Conservation (phyloP, 2,329 filamentous ascomycete genomes). For the Gaeumannomyces sp. region DNA sequence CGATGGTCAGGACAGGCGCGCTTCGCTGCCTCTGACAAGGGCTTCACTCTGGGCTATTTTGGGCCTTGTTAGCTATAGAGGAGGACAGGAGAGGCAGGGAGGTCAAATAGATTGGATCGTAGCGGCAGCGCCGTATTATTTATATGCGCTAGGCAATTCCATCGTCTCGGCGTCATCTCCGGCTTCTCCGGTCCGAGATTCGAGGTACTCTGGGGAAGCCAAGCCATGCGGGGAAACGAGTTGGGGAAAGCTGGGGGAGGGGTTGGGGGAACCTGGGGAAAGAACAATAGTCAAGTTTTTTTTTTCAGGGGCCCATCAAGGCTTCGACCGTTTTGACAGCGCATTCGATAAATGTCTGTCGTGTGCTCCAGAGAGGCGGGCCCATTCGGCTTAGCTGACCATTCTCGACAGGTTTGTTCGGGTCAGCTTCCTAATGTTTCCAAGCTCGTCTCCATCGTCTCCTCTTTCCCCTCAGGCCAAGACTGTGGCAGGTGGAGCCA, state of each 20-base stretch:
- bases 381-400: background rate
- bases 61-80: background rate
- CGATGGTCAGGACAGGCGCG: too few species aligned
- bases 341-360: too few species aligned
- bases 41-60: too few species aligned
- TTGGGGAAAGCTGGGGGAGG: background rate
- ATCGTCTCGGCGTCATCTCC: background rate
- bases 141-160: background rate
- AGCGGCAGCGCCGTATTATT: background rate
- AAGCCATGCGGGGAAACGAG: background rate
- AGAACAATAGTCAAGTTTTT: background rate
- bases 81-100: background rate
- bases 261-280: background rate
- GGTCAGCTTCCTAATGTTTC: background rate
- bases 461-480: conserved; percentile 1
- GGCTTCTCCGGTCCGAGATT: background rate
- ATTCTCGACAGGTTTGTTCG: background rate
- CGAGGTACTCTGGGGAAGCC: background rate
- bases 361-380: too few species aligned
- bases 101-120: background rate
- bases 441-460: background rate
- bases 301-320: background rate
- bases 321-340: background rate
- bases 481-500: background rate
- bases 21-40: background rate